Base-by-base conservation (phyloP, 495 filamentous ascomycete species). In the Neurospora sp. region DNA sequence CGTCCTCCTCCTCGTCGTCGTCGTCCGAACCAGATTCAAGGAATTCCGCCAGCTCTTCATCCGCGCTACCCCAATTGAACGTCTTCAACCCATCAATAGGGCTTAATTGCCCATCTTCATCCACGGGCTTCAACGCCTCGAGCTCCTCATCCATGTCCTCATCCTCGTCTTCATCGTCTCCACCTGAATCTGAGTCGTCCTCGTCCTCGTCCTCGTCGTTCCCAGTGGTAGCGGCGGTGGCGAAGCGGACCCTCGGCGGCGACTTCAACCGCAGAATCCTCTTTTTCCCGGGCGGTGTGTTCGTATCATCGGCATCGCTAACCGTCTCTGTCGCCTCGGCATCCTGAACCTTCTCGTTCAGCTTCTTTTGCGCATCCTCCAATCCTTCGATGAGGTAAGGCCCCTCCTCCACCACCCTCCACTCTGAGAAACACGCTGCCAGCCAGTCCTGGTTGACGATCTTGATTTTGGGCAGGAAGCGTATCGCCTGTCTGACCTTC, bases 361-460 rank as follows among this genome's bases (percentile, higher is more conserved):
- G 16, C 75, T 73, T 27, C 82, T 78, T 27, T 81, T 82, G 6
- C 88, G 85, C 74, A 5, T 69, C 74, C 16, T 48, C 45, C 72
- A 65, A 87, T 41, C 92, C 83, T 12, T 86, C 79, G 40, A 94
- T 82, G 14, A 93, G 80, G 77, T 96, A 98, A 0, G 89, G 88
- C 4, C 84, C 85, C 79, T 97, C 94, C 38, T 92, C 88, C 22
- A 93, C 82, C 70, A 86, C 90, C 69, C 84, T 83, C 94, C 95
- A 99, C 76, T 88, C 88, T 4, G 87, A 89, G 71, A 98, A 88
- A 40, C 88, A 94, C 72, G 94, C 91, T 39, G 90, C 84, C 40
- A 99, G 88, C 96, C 96, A 99, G 75, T 92, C 91, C 39, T 91
- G 91, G 73, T 89, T 91, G 70, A 99, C 95, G 69, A 99, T 94